Base-by-base conservation (phyloP, 2,329 filamentous ascomycete species). In the Hirsutella minnesotensis region DNA sequence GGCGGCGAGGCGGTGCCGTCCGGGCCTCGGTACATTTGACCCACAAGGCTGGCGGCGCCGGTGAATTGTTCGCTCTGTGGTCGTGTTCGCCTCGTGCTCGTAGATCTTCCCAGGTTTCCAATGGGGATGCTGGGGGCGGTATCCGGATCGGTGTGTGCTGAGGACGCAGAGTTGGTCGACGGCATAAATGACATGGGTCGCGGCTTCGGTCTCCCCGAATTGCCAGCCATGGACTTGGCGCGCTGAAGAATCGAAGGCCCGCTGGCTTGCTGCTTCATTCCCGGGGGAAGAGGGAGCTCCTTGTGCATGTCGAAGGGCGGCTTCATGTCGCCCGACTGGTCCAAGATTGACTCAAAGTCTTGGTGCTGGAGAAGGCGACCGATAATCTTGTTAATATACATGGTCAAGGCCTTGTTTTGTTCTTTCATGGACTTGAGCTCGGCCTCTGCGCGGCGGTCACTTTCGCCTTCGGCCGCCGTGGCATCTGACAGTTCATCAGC, bases 381-480 rank as follows among this genome's bases (percentile, higher is more conserved):
- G 60, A 98, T 95, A 61, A 98, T 96, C 68, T 92, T 94, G 75
- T 96, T 95, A 70, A 98, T 95, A 68, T 98, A 98, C 50, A 96
- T 72, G 20, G 88, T 94, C 53, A 98, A 72, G 24, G 92, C 92
- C 69, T 96, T 96, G 71, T 98, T 96, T 68, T 95, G 83, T 60
- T 95, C 90, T 66, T 86, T 90, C 53, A 86, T 69, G 9, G 77
- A 73, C 62, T 84, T 87, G 51, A 92, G 64, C 54, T 96, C 90
- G 10, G 72, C 65, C 59, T 95, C 89, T 12, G 92, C 70, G 41
- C 78, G 79, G 53, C 81, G 81, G 50, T 77, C 72, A 38, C 65
- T 66, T 43, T 79, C 75, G 49, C 68, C 65, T 47, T 84, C 79
- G 36, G 73, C 74, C 47, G 79, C 79, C 9, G 69, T 68, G 41